Conservation (phyloP, 805 yeast genomes). For the Ogataea minuta region DNA sequence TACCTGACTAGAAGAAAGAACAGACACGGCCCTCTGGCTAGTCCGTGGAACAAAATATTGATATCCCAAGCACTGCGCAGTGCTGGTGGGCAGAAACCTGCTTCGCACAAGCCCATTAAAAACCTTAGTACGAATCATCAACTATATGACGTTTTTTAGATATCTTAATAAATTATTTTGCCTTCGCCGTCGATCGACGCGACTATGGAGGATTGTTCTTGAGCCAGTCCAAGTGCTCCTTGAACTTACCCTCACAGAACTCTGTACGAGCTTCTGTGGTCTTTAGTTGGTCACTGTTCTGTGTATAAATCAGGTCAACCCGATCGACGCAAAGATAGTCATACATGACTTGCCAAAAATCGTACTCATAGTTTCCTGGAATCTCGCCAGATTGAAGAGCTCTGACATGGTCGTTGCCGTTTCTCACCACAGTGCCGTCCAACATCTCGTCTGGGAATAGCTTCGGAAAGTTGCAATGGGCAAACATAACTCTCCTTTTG, state of each 20-base stretch:
- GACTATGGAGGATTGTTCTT: background rate
- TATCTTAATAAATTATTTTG: background rate
- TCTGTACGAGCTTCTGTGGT: conserved; percentile 15
- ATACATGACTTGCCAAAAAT: conserved; percentile 23
- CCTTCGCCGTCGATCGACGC: conserved; percentile 10
- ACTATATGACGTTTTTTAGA: background rate
- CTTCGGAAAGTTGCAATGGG: conserved; percentile 50
- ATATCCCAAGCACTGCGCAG: background rate
- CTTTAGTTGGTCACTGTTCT: conserved; percentile 8
- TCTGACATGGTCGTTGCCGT: conserved; percentile 12
- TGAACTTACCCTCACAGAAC: conserved; percentile 18
- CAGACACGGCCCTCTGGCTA: conserved; percentile 5
- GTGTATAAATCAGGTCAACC: conserved; percentile 19
- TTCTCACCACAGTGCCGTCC: conserved; percentile 21
- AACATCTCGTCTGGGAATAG: conserved; percentile 44
- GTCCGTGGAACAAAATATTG: background rate
- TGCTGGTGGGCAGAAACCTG: background rate
- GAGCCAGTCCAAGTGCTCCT: conserved; percentile 19
- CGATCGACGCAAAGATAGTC: conserved; percentile 20
- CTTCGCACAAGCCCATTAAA: conserved; percentile 1
- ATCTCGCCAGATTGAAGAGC: conserved; percentile 16
- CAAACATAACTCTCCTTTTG: conserved; percentile 20
- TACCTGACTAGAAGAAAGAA: conserved; percentile 2
- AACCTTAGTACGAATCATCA: conserved; percentile 4
- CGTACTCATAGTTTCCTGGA: conserved; percentile 20